Evolutionary conservation across 177 flowering plant species (phyloP).

Genomic region (Tripterygium wilfordii): DNA sequence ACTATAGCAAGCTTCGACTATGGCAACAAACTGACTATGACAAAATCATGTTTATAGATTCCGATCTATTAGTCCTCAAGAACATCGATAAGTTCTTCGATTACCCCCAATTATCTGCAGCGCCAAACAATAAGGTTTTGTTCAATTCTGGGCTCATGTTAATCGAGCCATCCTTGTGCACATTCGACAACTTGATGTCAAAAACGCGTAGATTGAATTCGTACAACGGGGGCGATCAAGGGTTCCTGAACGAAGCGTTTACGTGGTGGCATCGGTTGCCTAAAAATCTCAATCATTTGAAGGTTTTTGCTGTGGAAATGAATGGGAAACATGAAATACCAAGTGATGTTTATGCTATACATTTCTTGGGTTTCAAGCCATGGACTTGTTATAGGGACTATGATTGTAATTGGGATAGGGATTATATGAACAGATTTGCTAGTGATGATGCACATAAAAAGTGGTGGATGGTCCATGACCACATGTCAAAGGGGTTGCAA

Average conservation of each 20-base stretch:
- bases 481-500: conserved; percentile 34
- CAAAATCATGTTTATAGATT: conserved; percentile 36
- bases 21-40: conserved; percentile 43
- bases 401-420: conserved; percentile 54
- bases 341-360: conserved; percentile 21
- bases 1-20: conserved; percentile 53
- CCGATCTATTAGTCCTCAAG: conserved; percentile 28
- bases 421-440: conserved; percentile 22
- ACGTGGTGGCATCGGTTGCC: conserved; percentile 61
- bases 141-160: conserved; percentile 54
- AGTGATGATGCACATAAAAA: conserved; percentile 35
- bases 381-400: conserved; percentile 62
- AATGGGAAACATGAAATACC: conserved; percentile 7
- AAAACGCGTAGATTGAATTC: conserved; percentile 16
- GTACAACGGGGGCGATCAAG: conserved; percentile 58
- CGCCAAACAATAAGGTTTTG: conserved; percentile 7
- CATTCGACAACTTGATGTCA: conserved; percentile 27
- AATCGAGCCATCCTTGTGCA: conserved; percentile 40
- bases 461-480: conserved; percentile 58
- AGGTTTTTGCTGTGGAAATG: conserved; percentile 7
- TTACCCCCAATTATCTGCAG: conserved; percentile 30
- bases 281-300: conserved; percentile 23
- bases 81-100: conserved; percentile 27
- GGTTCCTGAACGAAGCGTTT: conserved; percentile 46
- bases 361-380: conserved; percentile 60